A percentile compares a stretch with the other conserved stretches of the same genome.
Evolutionary conservation across 305 asterid genomes (phyloP).

Genomic region (Coffea humblotiana): DNA sequence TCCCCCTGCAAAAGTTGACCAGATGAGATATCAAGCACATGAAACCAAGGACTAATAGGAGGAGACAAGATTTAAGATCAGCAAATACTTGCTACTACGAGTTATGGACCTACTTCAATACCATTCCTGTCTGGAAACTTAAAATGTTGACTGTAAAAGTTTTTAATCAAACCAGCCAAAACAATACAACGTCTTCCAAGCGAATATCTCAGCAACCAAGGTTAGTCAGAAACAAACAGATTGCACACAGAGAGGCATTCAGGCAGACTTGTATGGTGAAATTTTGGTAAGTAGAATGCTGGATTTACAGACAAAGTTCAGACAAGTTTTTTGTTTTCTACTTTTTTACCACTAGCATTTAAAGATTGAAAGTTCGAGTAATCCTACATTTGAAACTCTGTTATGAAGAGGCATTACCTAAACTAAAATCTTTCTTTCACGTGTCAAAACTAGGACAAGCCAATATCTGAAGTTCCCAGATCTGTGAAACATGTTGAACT

Average conservation of each 20-base stretch:
- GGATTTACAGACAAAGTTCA: neutral
- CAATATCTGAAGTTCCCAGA: neutral
- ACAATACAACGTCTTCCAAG: neutral
- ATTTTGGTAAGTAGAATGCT: neutral
- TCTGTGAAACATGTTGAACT: neutral
- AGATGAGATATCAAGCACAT: constrained; percentile 20
- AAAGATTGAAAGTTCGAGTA: neutral
- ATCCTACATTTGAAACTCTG: neutral
- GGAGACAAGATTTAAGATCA: constrained; percentile 6
- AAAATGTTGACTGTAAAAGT: neutral
- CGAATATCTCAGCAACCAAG: neutral
- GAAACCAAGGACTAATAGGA: constrained; percentile 14
- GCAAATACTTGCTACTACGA: neutral
- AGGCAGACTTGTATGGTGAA: neutral
- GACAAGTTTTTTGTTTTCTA: neutral
- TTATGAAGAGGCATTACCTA: neutral
- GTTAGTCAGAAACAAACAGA: neutral
- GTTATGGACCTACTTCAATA: neutral
- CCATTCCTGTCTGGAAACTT: neutral
- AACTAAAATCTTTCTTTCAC: neutral
- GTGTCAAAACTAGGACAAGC: no score
- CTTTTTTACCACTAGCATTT: neutral
- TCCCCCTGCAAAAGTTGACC: constrained; percentile 52
- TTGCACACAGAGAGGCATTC: neutral
- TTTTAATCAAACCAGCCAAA: neutral